These are phyloP conservation scores for Rhodomyrtus psidioides DNA, from an alignment of 441 rosid genomes.

Conservation along the genomic window DNA sequence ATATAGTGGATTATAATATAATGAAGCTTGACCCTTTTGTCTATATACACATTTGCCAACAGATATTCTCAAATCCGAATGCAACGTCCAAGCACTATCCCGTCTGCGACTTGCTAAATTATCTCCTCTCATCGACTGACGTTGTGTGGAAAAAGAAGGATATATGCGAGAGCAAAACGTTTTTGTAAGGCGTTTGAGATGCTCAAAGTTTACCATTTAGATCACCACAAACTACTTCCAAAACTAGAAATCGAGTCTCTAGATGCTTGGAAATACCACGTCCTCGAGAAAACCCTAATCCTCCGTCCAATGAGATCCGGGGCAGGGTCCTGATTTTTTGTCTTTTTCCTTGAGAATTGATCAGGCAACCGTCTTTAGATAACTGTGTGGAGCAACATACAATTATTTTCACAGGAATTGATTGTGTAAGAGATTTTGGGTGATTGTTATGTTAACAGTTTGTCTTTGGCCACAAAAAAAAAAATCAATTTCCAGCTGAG, in stretches of 20 bases:
- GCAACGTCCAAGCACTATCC: not conserved
- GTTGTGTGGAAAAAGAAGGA: not conserved
- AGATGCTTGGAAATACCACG: not conserved
- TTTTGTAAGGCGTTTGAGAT: not conserved
- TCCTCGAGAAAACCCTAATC: not conserved
- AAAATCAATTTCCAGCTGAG: too few species aligned
- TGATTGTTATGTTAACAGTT: too few species aligned
- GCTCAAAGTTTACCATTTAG: not conserved
- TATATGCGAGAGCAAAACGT: not conserved
- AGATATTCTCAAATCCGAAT: not conserved
- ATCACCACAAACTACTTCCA: not conserved
- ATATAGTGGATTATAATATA: not conserved
- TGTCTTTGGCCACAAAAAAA: too few species aligned
- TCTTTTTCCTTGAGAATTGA: too few species aligned
- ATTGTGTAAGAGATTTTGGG: too few species aligned
- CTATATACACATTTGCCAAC: not conserved
- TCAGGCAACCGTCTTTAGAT: too few species aligned
- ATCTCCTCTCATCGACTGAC: not conserved
- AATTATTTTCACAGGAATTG: too few species aligned
- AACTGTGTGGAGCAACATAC: too few species aligned
- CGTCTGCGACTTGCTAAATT: not conserved
- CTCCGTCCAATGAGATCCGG: not conserved
- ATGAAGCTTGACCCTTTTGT: not conserved
- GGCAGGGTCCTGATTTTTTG: not conserved
- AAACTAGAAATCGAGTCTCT: not conserved